These are phyloP conservation scores for Litsea cubeba DNA, from an alignment of 164 flowering plant species.

Conservation along the genomic window DNA sequence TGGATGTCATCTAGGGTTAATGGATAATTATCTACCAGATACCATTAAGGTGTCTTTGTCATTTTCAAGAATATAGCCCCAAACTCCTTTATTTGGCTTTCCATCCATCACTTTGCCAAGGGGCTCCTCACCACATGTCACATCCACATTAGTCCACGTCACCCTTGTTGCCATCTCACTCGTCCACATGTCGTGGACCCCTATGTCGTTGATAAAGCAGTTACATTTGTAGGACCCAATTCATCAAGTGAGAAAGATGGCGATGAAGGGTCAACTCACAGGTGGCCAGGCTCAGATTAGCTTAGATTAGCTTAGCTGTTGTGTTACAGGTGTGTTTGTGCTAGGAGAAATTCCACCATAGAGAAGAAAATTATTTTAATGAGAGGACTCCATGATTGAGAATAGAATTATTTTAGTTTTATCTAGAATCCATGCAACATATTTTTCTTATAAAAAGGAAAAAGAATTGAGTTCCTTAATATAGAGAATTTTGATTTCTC, in stretches of 20 bases:
- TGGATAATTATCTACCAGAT: neutral
- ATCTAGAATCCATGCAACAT: no score
- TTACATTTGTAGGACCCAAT: neutral
- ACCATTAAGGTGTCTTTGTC: neutral
- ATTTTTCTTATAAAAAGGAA: no score
- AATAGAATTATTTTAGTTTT: neutral
- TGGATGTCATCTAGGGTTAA: neutral
- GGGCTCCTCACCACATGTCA: neutral
- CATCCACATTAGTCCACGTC: constrained; percentile 10
- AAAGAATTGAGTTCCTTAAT: no score
- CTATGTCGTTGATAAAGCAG: neutral
- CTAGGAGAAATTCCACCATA: neutral
- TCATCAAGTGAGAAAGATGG: neutral
- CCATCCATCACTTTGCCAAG: neutral
- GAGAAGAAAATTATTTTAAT: neutral
- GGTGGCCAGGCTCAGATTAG: neutral
- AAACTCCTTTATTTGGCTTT: neutral
- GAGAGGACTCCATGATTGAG: neutral
- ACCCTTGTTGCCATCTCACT: neutral
- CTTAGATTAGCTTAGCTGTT: constrained; percentile 6
- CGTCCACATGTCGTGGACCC: constrained; percentile 9
- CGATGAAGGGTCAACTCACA: neutral
- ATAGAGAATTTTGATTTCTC: no score
- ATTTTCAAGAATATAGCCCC: neutral
- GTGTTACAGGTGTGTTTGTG: neutral